Conservation (phyloP, 768 basidiomycete genomes). For the Exsudoporus frostii region DNA sequence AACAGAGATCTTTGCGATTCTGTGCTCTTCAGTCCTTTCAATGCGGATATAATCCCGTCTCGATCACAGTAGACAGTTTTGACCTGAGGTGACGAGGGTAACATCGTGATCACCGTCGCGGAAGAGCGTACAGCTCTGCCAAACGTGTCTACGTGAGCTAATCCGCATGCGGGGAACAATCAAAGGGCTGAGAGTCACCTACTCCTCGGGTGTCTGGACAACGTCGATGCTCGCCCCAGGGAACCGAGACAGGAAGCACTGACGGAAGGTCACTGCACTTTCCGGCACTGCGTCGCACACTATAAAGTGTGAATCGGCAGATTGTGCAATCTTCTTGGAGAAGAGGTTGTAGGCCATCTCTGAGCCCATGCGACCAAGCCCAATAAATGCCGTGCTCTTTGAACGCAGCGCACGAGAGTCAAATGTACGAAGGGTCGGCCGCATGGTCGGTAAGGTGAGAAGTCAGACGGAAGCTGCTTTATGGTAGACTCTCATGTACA, state of each 20-base stretch:
- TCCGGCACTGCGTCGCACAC: conserved; percentile 76
- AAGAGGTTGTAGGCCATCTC: conserved; percentile 87
- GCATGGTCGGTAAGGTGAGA: conserved; percentile 38
- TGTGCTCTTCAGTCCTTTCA: conserved; percentile 44
- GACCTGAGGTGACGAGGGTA: conserved; percentile 90
- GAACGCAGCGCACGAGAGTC: conserved; percentile 37
- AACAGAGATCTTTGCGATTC: conserved; percentile 52
- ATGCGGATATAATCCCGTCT: conserved; percentile 62
- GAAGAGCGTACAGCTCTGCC: conserved; percentile 62
- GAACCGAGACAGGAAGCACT: conserved; percentile 52
- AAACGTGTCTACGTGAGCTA: conserved; percentile 12
- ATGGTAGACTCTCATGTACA: background rate
- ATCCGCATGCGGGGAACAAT: background rate
- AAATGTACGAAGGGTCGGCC: conserved; percentile 42
- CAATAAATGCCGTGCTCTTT: conserved; percentile 73
- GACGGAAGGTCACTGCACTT: conserved; percentile 52
- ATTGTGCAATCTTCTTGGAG: conserved; percentile 60
- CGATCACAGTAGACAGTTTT: conserved; percentile 62
- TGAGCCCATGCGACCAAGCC: conserved; percentile 84
- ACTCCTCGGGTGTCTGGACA: conserved; percentile 70
- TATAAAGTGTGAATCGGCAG: conserved; percentile 57
- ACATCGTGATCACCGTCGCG: conserved; percentile 78
- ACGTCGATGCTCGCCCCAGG: conserved; percentile 59
- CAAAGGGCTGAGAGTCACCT: conserved; percentile 31
- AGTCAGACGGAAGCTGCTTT: background rate